Evolutionary conservation across 306 rosid species (phyloP).

Genomic region (Malus orientalis): DNA sequence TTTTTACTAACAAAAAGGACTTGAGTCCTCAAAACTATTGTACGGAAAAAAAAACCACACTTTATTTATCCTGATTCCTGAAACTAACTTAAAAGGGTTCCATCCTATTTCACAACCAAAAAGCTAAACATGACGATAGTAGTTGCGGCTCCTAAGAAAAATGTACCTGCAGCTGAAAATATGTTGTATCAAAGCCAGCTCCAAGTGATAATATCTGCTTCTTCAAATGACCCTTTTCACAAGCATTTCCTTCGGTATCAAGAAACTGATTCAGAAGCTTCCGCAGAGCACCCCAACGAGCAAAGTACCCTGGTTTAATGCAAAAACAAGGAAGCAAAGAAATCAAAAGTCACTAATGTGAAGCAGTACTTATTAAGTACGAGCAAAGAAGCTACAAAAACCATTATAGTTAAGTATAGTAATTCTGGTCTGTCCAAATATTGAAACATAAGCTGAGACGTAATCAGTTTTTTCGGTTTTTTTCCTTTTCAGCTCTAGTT

Average conservation of each 20-base stretch:
- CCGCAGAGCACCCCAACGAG: conserved; percentile 85
- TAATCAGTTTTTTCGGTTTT: no score
- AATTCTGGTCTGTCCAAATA: no score
- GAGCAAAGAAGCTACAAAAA: no score
- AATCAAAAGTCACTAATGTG: background rate
- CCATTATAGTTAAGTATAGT: no score
- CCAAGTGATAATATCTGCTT: conserved; percentile 69
- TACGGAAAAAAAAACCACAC: background rate
- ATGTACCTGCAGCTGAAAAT: conserved; percentile 81
- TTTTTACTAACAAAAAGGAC: no score
- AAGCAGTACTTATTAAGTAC: background rate
- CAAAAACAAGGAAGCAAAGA: background rate
- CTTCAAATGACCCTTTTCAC: conserved; percentile 18
- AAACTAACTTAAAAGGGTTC: background rate
- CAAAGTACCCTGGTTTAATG: conserved; percentile 57
- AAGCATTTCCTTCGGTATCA: conserved; percentile 33
- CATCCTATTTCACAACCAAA: background rate
- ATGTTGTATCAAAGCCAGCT: conserved; percentile 88
- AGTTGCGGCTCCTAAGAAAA: background rate
- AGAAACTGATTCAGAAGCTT: conserved; percentile 76
- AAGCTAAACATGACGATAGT: background rate
- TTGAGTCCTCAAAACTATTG: background rate
- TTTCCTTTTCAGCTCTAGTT: no score
- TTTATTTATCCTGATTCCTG: background rate
- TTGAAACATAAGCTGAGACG: no score